Conservation (phyloP, 2,329 filamentous ascomycete genomes). For the Aspergillus carbonarius region DNA sequence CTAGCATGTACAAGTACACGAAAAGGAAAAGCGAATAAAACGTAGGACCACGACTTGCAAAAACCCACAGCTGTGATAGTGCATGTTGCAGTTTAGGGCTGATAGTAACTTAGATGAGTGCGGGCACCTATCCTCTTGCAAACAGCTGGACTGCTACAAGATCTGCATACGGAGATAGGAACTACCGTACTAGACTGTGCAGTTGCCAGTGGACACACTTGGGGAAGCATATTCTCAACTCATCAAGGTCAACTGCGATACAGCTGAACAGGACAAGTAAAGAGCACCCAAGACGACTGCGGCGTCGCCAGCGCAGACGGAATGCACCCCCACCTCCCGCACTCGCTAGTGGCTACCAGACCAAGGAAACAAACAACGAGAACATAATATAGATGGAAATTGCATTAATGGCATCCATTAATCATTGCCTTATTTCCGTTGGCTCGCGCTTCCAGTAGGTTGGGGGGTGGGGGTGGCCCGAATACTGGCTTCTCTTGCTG, state of each 20-base stretch:
- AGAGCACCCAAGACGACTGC: conserved; percentile 4
- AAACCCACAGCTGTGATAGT: not conserved
- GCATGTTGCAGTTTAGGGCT: conserved; percentile 9
- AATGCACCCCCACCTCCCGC: not conserved
- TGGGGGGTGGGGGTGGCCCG: conserved; percentile 53
- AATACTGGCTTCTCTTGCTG: conserved; percentile 45
- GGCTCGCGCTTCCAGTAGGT: conserved; percentile 46
- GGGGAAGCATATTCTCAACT: not conserved
- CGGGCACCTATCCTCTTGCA: conserved; percentile 5
- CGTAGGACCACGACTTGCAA: conserved; percentile 10
- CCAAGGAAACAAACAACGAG: conserved; percentile 7
- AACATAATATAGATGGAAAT: not conserved
- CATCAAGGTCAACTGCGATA: conserved; percentile 2
- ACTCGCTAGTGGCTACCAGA: conserved; percentile 1
- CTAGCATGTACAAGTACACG: conserved; percentile 34
- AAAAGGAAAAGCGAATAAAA: conserved; percentile 19
- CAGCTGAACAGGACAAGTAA: conserved; percentile 4
- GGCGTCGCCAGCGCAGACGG: conserved; percentile 1
- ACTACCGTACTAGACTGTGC: conserved; percentile 9
- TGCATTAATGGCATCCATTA: conserved; percentile 41
- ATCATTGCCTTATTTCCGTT: conserved; percentile 46
- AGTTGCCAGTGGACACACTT: conserved; percentile 5
- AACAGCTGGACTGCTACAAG: conserved; percentile 3
- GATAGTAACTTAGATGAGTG: conserved; percentile 2
- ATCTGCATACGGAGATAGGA: conserved; percentile 11